Base-by-base conservation (phyloP, 2,329 filamentous ascomycete species). In the Pochonia chlamydosporia region DNA sequence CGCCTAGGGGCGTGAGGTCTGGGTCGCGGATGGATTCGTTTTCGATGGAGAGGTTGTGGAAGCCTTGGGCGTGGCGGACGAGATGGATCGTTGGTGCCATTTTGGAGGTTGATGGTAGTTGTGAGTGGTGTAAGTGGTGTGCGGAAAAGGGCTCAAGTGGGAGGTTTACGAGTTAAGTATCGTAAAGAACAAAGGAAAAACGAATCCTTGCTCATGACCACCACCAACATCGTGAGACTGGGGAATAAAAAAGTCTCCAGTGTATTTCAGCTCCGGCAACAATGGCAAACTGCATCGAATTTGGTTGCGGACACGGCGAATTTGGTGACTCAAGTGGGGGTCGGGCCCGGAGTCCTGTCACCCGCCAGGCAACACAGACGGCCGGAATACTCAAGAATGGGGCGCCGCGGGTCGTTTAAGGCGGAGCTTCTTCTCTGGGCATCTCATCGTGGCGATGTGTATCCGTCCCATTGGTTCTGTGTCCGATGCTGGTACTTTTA, bases 11-110 rank as follows among this genome's bases (percentile, higher is more conserved):
- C 1, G 91, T 96, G 46, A 96, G 78, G 49, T 80, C 71, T 2
- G 91, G 90, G 61, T 96, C 91, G n/a, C 64, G 82, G 35, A 95
- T 71, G 51, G 69, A 60, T 62, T 91, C 85, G 67, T 91, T 89
- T 52, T 77, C 84, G 23, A 71, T 59, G 53, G 60, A 74, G 60
- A 93, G 78, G 66, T 96, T 96, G 76, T 96, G 91, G 62, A 79
- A 81, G 67, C 89, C 90, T 69, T 89, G 74, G 11, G 84, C 85
- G 64, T 89, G 85, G 66, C 86, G 84, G 58, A 89, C 78, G 54
- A 85, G 73, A 64, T 87, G 80, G 54, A 87, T 70, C 37, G 73
- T 79, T 23, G 74, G 72, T 3, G 72, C 63, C 75, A 79, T 79
- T 23, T 18, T 23, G 28, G 44, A 28, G 37, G 40, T 7, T 13